Base-by-base conservation (phyloP, 2,329 filamentous ascomycete genomes). In the Penicillium sp. region DNA sequence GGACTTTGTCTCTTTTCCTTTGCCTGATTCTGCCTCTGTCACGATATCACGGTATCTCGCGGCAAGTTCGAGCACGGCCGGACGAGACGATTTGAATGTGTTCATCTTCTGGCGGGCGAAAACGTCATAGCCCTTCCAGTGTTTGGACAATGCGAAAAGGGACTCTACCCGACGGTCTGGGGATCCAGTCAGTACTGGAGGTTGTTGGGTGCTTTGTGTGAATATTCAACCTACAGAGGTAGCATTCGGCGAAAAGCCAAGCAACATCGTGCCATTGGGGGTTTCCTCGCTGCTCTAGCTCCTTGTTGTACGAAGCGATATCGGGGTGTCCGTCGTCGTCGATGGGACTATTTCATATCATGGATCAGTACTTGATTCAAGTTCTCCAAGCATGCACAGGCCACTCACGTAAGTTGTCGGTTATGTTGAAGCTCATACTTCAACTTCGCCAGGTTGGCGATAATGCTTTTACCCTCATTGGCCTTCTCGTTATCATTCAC, bases 221-320 rank as follows among this genome's bases (percentile, higher is more conserved):
- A 4, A 3, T 1, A 24, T 31, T 29, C 9, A 27, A 64, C 72
- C 45, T 65, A 76, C 74, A 97, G 54, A 99, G 82, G 73, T 97
- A 97, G 79, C 94, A 97, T 78, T 99, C 94, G 24, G 88, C 80
- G 74, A 85, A 99, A 1, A 99, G 82, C 94, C 94, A 99, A 5
- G 92, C 83, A 5, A 88, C 85, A 58, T 88, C 82, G 69, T 93
- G 88, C 94, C 94, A 99, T 44, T 83, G 86, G 0, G 89, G 85
- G 44, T 82, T 83, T 41, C 87, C 89, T 18, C 91, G 81, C 60
- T 87, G 81, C 61, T 88, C 83, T 5, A 99, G 77, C 74, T 97
- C 92, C 60, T 86, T 80, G 76, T 99, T 99, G 77, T 97, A 99
- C 39, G 83, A 79, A 13, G 81, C 81, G 29, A 97, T 84, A 65